Conservation (phyloP, 257 asterid species). For the Fraxinus anomala region DNA sequence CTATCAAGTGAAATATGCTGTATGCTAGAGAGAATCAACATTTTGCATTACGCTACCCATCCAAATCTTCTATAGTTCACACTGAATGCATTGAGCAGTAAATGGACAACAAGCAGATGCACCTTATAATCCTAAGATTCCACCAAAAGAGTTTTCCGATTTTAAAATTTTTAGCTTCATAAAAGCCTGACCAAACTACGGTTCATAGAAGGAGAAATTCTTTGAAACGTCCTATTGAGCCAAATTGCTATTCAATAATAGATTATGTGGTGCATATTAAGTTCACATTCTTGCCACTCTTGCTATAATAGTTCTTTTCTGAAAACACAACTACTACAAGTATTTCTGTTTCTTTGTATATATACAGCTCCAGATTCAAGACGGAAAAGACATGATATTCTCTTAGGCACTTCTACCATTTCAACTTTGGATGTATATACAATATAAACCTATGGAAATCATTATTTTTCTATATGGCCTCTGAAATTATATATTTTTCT, state of each 20-base stretch:
- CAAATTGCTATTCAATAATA: background rate
- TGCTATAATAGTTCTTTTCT: background rate
- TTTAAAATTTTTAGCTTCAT: background rate
- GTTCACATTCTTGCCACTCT: background rate
- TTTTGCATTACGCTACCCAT: background rate
- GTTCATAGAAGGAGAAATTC: background rate
- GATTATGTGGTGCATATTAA: background rate
- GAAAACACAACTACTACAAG: background rate
- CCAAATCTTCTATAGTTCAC: background rate
- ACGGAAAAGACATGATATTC: background rate
- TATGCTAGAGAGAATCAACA: background rate
- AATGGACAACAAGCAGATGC: too few relatives aligned
- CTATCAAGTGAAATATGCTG: background rate
- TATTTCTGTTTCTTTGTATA: background rate
- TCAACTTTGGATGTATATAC: background rate
- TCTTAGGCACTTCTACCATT: background rate
- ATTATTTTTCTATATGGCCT: background rate
- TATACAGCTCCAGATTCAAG: too few relatives aligned
- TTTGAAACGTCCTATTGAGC: background rate
- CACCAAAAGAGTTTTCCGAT: background rate
- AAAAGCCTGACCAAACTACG: background rate
- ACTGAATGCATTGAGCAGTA: background rate
- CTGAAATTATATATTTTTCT: slow-evolving; percentile 12
- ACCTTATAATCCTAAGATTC: background rate
- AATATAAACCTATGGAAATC: background rate